Evolutionary conservation across 1,284 basidiomycete genomes (phyloP), one percentile per base, ranked within the genome.

Genomic region (Volvariella volvacea): DNA sequence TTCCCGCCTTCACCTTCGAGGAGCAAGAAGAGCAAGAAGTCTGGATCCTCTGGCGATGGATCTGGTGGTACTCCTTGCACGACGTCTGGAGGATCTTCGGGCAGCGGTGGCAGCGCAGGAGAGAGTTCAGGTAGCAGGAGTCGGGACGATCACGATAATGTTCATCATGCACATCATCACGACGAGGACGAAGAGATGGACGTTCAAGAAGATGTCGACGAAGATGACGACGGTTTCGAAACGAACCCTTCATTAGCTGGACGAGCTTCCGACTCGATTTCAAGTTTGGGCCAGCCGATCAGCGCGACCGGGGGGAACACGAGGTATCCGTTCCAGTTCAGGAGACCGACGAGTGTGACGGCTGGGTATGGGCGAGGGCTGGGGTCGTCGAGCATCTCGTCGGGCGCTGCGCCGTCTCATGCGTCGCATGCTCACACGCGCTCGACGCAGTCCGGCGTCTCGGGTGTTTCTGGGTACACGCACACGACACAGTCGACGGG

Each of bases 281-380:
- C 85, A 3, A 83, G 80, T 52, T 72, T 89, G 4, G 87, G 86
- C 1, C 80, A 82, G n/a, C 86, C 84, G 1, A 68, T 89, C 42
- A 59, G 64, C 16, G 54, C 59, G 36, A 49, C 57, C 15, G 25
- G 25, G 12, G 25, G 25, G 12, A 28, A 28, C 25, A 78, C 81
- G 3, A 73, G 81, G 1, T 85, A 83, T 57, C 85, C 83, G 3
- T 85, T 87, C 71, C 70, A 76, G 46, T 76, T 78, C 63, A 74
- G 80, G 20, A 70, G 71, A 7, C 78, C 78, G 21, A 55, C 60
- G 7, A 69, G 76, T 19, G 70, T 72, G 0, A 63, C n/a, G n/a
- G n/a, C n/a, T 64, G 10, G 75, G 4, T 22, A 9, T 22, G 65
- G 55, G 52, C 39, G 77, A 68, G 39, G 59, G 50, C 48, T 55